Conservation (phyloP, 75 land plant species). For the Adiantum capillusveneris region DNA sequence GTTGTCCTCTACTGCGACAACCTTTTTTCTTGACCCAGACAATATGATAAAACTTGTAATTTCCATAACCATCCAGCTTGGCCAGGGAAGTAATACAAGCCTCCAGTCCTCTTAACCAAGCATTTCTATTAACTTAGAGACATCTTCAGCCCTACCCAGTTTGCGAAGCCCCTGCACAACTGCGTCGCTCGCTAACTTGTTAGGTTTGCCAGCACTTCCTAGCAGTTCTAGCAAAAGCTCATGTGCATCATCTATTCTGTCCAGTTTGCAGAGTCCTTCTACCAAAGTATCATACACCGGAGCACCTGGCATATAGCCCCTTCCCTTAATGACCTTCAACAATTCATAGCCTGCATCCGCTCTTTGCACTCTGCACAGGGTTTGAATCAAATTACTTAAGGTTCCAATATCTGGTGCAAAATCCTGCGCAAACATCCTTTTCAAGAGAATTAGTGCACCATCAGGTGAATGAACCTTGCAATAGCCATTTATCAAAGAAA, state of each 20-base stretch:
- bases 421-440: conserved; percentile 38
- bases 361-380: conserved; percentile 43
- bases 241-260: not conserved
- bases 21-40: too few relatives aligned
- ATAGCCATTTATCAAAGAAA: conserved; percentile 18
- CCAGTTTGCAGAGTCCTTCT: conserved; percentile 28
- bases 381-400: conserved; percentile 52
- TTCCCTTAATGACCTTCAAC: conserved; percentile 36
- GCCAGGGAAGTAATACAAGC: too few relatives aligned
- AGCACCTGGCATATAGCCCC: conserved; percentile 38
- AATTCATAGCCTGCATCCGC: conserved; percentile 45
- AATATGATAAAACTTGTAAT: too few relatives aligned
- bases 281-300: conserved; percentile 55
- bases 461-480: conserved; percentile 28
- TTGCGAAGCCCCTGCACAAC: not conserved
- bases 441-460: conserved; percentile 48
- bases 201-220: not conserved
- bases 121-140: too few relatives aligned
- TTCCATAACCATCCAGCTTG: too few relatives aligned
- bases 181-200: not conserved
- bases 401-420: conserved; percentile 48
- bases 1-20: too few relatives aligned
- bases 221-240: not conserved
- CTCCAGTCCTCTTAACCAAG: too few relatives aligned
- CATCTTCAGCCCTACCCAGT: conserved; percentile 1